Evolutionary conservation across 2,329 filamentous ascomycete genomes (phyloP).

Genomic region (Aureobasidium sp.): DNA sequence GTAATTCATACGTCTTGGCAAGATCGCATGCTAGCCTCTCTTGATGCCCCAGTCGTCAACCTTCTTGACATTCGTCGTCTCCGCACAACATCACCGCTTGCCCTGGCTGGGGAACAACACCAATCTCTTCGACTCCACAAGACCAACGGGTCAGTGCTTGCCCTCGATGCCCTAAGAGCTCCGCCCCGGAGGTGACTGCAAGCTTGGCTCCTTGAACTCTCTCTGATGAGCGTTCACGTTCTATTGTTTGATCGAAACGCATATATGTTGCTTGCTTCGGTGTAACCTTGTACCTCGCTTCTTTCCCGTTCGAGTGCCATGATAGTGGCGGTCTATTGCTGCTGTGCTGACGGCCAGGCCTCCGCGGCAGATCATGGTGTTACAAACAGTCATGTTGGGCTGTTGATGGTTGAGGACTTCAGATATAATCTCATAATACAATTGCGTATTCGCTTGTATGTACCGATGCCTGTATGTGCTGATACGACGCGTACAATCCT

Average conservation of each 20-base stretch:
- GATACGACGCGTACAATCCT: neutral
- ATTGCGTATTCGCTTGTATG: neutral
- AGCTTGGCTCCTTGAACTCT: neutral
- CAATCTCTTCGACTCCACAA: neutral
- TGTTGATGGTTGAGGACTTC: neutral
- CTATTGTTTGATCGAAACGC: neutral
- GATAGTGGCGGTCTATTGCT: neutral
- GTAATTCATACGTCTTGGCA: neutral
- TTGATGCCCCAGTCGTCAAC: neutral
- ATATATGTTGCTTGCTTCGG: neutral
- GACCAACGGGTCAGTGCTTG: neutral
- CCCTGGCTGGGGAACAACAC: neutral
- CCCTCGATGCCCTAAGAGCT: neutral
- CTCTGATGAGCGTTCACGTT: too few relatives aligned
- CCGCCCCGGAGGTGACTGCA: neutral
- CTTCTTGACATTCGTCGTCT: neutral
- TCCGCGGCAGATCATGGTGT: neutral
- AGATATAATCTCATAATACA: too few relatives aligned
- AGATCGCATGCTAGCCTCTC: neutral
- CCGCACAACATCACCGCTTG: neutral
- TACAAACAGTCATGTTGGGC: neutral
- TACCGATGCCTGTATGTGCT: neutral
- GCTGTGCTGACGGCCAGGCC: neutral
- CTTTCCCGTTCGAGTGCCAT: neutral
- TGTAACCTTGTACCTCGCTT: neutral